Conservation (phyloP, 2,329 filamentous ascomycete genomes). For the Xylariaceae sp. region DNA sequence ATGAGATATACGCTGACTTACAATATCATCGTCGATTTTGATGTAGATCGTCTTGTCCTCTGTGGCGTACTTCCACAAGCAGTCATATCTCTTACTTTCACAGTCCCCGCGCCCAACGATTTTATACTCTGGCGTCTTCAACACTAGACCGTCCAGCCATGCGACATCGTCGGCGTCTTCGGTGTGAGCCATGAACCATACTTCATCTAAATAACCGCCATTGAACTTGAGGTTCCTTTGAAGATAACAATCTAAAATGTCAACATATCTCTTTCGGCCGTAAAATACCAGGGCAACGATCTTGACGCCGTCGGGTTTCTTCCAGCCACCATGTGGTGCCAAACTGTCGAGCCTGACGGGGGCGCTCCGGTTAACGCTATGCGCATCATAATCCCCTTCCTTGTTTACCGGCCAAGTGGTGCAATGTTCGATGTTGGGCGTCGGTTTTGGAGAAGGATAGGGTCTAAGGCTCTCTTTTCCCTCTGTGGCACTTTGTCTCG, state of each 20-base stretch:
- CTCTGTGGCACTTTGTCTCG: not conserved
- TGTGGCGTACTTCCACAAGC: constrained; percentile 31
- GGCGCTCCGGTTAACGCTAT: constrained; percentile 11
- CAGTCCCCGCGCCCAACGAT: constrained; percentile 33
- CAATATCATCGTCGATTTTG: constrained; percentile 45
- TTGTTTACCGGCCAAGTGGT: constrained; percentile 30
- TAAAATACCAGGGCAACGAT: constrained; percentile 48
- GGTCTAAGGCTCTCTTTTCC: not conserved
- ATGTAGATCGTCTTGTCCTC: constrained; percentile 40
- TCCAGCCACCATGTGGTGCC: constrained; percentile 29
- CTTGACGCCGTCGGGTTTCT: constrained; percentile 31
- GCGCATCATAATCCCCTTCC: constrained; percentile 20
- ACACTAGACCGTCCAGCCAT: constrained; percentile 39
- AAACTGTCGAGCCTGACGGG: constrained; percentile 22
- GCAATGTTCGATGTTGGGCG: constrained; percentile 21
- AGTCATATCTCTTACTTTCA: constrained; percentile 35
- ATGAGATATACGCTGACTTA: constrained; percentile 24
- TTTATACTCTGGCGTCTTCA: constrained; percentile 37
- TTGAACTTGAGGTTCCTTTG: constrained; percentile 44
- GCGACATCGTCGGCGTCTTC: constrained; percentile 37
- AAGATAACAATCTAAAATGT: constrained; percentile 46
- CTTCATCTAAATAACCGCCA: constrained; percentile 43
- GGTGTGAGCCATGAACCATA: constrained; percentile 45
- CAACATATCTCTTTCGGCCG: constrained; percentile 42
- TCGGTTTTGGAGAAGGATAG: constrained; percentile 9